Evolutionary conservation across 139 green algal genomes (phyloP), one percentile per base, ranked within the genome.

Genomic region (Gonium pectorale): DNA sequence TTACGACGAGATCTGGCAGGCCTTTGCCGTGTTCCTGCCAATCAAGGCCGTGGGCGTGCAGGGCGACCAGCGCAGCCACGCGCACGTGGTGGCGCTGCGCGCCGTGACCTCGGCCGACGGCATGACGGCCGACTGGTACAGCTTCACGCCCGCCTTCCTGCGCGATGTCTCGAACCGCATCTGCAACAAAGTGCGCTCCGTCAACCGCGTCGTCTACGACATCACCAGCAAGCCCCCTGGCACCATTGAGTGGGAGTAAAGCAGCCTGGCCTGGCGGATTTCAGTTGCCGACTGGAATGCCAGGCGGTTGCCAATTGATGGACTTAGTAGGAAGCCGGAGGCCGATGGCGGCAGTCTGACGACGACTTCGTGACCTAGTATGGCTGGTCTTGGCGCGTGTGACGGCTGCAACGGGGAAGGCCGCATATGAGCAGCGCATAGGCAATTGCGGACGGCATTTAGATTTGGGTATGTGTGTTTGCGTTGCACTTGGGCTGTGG

Each of bases 51-150:
- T 96, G 79, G 95, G 96, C 13, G 96, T 98, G 68, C 96, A 98
- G 86, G 97, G 97, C 54, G 97, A 99, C 87, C 94, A 98, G 92
- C 90, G 97, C 64, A 98, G 96, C 31, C 97, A 99, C 91, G 94
- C 92, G 11, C 93, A 98, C 81, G 97, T 99, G 59, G 94, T 99
- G 19, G 96, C 92, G 0, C 92, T 99, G 72, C 90, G 96, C 2
- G 96, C 96, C 0, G 96, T 99, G 1, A 97, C 87, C 41, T 95
- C 87, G 78, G 85, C 73, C n/a, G 97, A 99, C 87, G 98, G 98
- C 80, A 99, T 99, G 97, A 99, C 98, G 2, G 98, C 98, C 8
- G 98, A 99, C 91, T 99, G 98, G 97, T 99, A 97, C 88, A 92
- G 93, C 59, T 99, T 99, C 91, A 90, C 96, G 37, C 92, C 95